Evolutionary conservation across 176 grass and related monocot species (phyloP), one percentile per base, ranked within the genome.

Genomic region (Pharus latifolius): DNA sequence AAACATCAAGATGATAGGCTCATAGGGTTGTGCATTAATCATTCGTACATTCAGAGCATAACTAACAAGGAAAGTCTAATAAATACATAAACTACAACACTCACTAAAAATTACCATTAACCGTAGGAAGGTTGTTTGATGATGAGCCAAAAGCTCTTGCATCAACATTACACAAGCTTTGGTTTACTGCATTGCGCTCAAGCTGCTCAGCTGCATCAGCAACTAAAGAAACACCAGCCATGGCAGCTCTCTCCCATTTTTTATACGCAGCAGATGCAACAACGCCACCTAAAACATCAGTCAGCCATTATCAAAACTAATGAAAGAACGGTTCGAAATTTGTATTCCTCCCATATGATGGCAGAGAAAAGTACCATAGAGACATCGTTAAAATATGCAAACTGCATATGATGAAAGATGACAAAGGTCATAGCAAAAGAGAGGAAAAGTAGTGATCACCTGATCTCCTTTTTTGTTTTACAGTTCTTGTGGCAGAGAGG

Each of bases 191-290:
- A n/a, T 62, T 81, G 72, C 87, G 78, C 60, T 99, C 90, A 10
- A 99, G 84, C 60, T 99, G 84, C 75, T 99, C 95, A 73, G 95
- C 95, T 49, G 95, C 95, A 88, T 99, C 95, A 84, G 95, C 95
- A 81, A 99, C 95, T 67, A 99, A 92, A 58, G 95, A 94, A 80
- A 99, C 90, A 69, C 95, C 95, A 54, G 90, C 95, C 45, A 94
- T 99, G 59, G 95, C 90, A 48, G 95, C 90, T 78, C 70, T 91
- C 80, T 99, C 95, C 95, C 90, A 99, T 82, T 83, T 94, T 63
- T 82, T 99, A 76, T 94, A 99, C 53, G 87, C 87, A 70, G 82
- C 59, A 60, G 88, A 89, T 72, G 87, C 84, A 83, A 81, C 34
- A 38, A 54, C 27, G 17, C 89, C 94, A 82, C 76, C 83, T 82